Percentiles rank a stretch among this genome's conserved stretches.
Conservation (phyloP, 768 basidiomycete genomes). For the Melanogaster broomeanus region DNA sequence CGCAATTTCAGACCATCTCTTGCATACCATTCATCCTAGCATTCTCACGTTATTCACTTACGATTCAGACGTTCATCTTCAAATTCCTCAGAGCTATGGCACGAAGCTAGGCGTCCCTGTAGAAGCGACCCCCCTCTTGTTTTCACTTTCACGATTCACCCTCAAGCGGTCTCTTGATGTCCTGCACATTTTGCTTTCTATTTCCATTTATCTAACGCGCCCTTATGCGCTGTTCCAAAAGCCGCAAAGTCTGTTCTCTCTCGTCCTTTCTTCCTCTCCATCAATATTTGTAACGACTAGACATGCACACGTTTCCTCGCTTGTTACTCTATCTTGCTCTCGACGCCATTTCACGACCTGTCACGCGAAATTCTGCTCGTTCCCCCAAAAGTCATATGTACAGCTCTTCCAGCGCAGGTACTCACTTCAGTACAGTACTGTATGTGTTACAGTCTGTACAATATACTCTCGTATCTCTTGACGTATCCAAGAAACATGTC, state of each 20-base stretch:
- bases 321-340: constrained; percentile 31
- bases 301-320: constrained; percentile 52
- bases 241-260: constrained; percentile 19
- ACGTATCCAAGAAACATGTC: no score
- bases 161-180: constrained; percentile 27
- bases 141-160: constrained; percentile 26
- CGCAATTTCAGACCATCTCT: constrained; percentile 34
- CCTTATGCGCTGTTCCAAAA: constrained; percentile 15
- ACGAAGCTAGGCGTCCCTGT: constrained; percentile 12
- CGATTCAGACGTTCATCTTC: constrained; percentile 18
- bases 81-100: constrained; percentile 19
- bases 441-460: constrained; percentile 13
- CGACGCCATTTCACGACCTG: constrained; percentile 33
- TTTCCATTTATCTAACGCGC: constrained; percentile 6
- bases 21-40: constrained; percentile 34
- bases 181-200: constrained; percentile 13
- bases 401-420: constrained; percentile 11
- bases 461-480: background rate
- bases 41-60: constrained; percentile 19
- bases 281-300: constrained; percentile 65
- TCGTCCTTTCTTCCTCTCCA: constrained; percentile 19
- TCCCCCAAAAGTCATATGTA: constrained; percentile 18
- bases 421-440: constrained; percentile 10
- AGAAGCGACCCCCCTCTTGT: constrained; percentile 8
- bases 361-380: constrained; percentile 24